These are phyloP conservation scores for Pseudohyphozyma bogoriensis DNA, from an alignment of 768 basidiomycete genomes.

Conservation along the genomic window DNA sequence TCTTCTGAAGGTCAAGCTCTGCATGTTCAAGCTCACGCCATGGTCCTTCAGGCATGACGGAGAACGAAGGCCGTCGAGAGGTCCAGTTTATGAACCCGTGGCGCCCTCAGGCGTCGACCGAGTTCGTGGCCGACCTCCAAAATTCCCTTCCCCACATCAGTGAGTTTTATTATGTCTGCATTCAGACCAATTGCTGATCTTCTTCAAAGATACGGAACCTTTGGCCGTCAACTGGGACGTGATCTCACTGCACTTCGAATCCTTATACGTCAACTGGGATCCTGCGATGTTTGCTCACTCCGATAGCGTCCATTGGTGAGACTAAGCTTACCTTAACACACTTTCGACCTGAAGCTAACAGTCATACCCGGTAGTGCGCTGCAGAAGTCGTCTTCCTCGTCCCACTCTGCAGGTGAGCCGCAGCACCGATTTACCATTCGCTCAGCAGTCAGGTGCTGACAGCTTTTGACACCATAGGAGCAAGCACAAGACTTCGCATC, in stretches of 20 bases:
- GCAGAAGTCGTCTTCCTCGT: too few species aligned
- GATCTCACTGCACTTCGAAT: slow-evolving; percentile 61
- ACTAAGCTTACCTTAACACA: too few species aligned
- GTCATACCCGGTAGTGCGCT: too few species aligned
- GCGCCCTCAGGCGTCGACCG: neutral
- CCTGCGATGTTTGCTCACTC: slow-evolving; percentile 47
- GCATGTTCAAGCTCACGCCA: neutral
- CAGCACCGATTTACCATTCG: too few species aligned
- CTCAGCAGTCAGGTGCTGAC: too few species aligned
- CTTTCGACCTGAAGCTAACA: too few species aligned
- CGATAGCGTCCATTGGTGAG: slow-evolving; percentile 10
- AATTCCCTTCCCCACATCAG: neutral
- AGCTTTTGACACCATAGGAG: too few species aligned
- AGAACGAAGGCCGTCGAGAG: neutral
- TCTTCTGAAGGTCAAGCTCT: too few species aligned
- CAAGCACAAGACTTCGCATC: neutral
- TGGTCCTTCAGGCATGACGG: slow-evolving; percentile 1
- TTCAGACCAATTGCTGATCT: neutral
- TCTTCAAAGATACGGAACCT: neutral
- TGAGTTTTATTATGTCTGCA: neutral
- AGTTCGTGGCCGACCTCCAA: neutral
- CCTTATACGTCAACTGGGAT: slow-evolving; percentile 81
- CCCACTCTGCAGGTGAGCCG: too few species aligned
- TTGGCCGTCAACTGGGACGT: slow-evolving; percentile 59
- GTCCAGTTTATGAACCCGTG: slow-evolving; percentile 25